These are phyloP conservation scores for Melampsora larici-populina DNA, from an alignment of 1,284 basidiomycete species.

Conservation along the genomic window DNA sequence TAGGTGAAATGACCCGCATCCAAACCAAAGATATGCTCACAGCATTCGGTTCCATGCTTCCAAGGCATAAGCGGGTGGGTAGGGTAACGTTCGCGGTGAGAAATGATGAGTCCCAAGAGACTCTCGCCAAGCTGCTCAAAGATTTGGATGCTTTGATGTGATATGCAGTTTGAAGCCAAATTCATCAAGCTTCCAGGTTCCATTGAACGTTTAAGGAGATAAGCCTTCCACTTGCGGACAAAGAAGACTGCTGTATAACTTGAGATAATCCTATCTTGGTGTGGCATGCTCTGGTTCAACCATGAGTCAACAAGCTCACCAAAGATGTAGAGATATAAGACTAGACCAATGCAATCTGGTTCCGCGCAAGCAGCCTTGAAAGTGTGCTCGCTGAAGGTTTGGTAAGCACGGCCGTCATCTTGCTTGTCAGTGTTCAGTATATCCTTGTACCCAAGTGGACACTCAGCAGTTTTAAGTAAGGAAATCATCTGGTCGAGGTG, in stretches of 20 bases:
- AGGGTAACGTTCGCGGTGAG: too few relatives aligned
- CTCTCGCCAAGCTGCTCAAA: background rate
- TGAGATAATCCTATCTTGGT: slow-evolving; percentile 5
- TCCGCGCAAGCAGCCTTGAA: background rate
- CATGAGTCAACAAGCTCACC: slow-evolving; percentile 17
- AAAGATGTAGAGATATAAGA: slow-evolving; percentile 10
- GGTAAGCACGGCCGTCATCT: too few relatives aligned
- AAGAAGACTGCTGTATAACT: slow-evolving; percentile 3
- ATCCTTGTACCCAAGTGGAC: background rate
- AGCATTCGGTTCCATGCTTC: background rate
- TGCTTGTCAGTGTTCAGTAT: slow-evolving; percentile 24
- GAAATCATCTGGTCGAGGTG: background rate
- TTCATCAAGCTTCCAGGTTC: background rate
- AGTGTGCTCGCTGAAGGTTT: slow-evolving; percentile 6
- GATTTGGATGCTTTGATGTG: slow-evolving; percentile 16
- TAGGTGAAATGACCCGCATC: background rate
- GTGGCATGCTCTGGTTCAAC: slow-evolving; percentile 6
- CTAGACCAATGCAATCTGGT: slow-evolving; percentile 3
- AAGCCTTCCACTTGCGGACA: too few relatives aligned
- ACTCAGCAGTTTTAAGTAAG: background rate
- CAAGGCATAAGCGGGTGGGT: too few relatives aligned
- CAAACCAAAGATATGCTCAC: background rate
- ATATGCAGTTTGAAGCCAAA: slow-evolving; percentile 1
- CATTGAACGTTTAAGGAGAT: background rate
- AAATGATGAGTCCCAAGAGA: too few relatives aligned